Percentiles rank a stretch among this genome's conserved stretches.
phyloP scores from a whole-genome alignment of 495 filamentous ascomycete genomes.

The Hypomontagnella submonticulosa region DNA sequence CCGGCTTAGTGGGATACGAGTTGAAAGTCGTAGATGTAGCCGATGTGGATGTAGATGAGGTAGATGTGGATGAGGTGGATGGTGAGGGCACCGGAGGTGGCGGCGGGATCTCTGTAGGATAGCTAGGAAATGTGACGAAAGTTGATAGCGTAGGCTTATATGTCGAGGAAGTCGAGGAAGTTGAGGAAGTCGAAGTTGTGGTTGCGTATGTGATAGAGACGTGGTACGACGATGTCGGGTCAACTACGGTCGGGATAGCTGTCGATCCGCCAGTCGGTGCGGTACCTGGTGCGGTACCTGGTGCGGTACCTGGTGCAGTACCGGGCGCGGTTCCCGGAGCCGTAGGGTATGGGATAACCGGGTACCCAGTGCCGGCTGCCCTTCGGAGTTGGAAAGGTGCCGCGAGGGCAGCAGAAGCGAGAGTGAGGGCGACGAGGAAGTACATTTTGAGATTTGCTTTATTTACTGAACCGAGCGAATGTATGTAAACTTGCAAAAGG shows the following conservation, averaged over 20 bases:
- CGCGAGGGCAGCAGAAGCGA: constrained; percentile 36
- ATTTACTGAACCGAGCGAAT: constrained; percentile 26
- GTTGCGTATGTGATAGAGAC: constrained; percentile 22
- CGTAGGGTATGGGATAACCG: constrained; percentile 4
- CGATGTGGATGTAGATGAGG: background rate
- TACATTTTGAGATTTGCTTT: constrained; percentile 32
- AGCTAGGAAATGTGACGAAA: constrained; percentile 1
- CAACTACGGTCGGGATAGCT: constrained; percentile 13
- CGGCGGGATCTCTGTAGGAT: background rate
- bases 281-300: constrained; percentile 24
- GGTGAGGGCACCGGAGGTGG: background rate
- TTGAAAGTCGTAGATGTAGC: background rate
- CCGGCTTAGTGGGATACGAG: background rate
- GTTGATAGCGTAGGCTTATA: background rate
- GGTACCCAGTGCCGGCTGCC: background rate
- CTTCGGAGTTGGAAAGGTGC: constrained; percentile 26
- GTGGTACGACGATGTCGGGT: constrained; percentile 17
- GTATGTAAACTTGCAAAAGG: constrained; percentile 20
- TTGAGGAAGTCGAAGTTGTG: constrained; percentile 9
- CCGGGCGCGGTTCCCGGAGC: constrained; percentile 18
- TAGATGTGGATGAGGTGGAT: background rate
- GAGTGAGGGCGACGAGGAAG: constrained; percentile 34
- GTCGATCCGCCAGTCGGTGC: constrained; percentile 28
- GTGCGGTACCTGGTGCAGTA: constrained; percentile 13
- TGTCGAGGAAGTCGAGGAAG: no score